Evolutionary conservation across 2,329 filamentous ascomycete species (phyloP).

Genomic region (Colletotrichum endophyticum): DNA sequence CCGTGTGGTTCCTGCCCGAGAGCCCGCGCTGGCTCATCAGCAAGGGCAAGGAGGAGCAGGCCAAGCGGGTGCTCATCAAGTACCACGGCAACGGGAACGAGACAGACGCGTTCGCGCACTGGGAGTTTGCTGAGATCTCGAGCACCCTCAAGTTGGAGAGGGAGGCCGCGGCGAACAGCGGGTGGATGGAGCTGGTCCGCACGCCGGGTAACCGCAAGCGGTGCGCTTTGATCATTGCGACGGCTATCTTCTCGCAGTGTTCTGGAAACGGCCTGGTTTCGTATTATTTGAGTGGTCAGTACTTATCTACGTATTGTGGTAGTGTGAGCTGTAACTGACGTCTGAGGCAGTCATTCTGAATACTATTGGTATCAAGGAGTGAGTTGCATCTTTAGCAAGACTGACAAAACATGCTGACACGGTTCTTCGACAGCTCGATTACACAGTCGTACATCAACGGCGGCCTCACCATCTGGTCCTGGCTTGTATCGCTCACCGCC

Average conservation of each 20-base stretch:
- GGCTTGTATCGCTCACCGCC: slow-evolving; percentile 26
- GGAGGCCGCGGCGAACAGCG: slow-evolving; percentile 32
- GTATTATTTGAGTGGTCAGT: background rate
- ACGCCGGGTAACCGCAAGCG: slow-evolving; percentile 31
- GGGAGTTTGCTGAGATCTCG: slow-evolving; percentile 23
- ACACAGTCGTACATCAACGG: slow-evolving; percentile 16
- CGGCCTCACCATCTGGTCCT: slow-evolving; percentile 29
- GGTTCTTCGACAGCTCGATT: background rate
- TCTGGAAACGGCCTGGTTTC: slow-evolving; percentile 6
- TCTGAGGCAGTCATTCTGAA: background rate
- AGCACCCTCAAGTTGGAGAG: slow-evolving; percentile 49
- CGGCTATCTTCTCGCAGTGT: slow-evolving; percentile 34
- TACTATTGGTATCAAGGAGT: slow-evolving; percentile 14
- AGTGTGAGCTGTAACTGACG: background rate
- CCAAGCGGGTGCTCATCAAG: slow-evolving; percentile 51
- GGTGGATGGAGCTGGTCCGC: slow-evolving; percentile 40
- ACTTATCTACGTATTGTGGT: rapidly evolving
- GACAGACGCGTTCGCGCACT: slow-evolving; percentile 16
- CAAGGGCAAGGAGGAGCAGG: slow-evolving; percentile 54
- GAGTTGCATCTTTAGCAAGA: background rate
- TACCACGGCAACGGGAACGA: slow-evolving; percentile 23
- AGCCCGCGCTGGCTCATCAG: slow-evolving; percentile 64
- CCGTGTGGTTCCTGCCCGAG: slow-evolving; percentile 56
- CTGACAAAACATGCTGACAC: rapidly evolving
- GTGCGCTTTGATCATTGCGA: slow-evolving; percentile 28